Percentiles rank a stretch among this genome's conserved stretches.
Conservation (phyloP, 768 basidiomycete genomes). For the Macrolepiota albuminosa region DNA sequence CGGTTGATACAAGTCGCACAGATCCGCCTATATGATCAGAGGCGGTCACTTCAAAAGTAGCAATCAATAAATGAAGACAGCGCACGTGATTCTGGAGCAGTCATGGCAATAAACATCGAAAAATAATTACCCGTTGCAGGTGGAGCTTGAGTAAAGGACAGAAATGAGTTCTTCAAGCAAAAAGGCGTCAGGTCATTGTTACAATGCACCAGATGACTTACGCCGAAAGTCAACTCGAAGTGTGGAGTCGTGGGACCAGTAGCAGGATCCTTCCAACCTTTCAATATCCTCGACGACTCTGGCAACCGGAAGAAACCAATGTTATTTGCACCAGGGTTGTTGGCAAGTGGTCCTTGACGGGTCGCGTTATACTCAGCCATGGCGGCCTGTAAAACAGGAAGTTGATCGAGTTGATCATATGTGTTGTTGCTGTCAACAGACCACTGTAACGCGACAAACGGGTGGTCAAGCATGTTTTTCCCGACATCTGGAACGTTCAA, state of each 20-base stretch:
- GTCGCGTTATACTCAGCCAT: conserved; percentile 17
- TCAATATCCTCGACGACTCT: conserved; percentile 5
- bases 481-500: conserved; percentile 21
- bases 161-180: conserved; percentile 5
- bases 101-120: conserved; percentile 2
- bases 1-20: conserved; percentile 5
- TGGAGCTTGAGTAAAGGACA: conserved; percentile 2
- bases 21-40: conserved; percentile 2
- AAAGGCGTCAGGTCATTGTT: not conserved
- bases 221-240: conserved; percentile 15
- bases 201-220: not conserved
- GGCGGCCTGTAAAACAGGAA: conserved; percentile 8
- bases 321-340: conserved; percentile 10
- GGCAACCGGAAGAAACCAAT: conserved; percentile 15
- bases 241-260: conserved; percentile 19
- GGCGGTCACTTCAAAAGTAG: too few species aligned
- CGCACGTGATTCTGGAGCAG: conserved; percentile 12
- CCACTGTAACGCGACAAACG: conserved; percentile 15
- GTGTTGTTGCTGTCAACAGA: conserved; percentile 18
- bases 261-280: conserved; percentile 16
- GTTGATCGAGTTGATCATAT: conserved; percentile 11
- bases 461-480: conserved; percentile 21
- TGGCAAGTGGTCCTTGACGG: conserved; percentile 18
- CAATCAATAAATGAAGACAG: not conserved
- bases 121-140: conserved; percentile 11